A percentile compares a stretch with the other conserved stretches of the same genome.
Evolutionary conservation across 2,329 filamentous ascomycete genomes (phyloP).

Genomic region (Alternaria viburni): DNA sequence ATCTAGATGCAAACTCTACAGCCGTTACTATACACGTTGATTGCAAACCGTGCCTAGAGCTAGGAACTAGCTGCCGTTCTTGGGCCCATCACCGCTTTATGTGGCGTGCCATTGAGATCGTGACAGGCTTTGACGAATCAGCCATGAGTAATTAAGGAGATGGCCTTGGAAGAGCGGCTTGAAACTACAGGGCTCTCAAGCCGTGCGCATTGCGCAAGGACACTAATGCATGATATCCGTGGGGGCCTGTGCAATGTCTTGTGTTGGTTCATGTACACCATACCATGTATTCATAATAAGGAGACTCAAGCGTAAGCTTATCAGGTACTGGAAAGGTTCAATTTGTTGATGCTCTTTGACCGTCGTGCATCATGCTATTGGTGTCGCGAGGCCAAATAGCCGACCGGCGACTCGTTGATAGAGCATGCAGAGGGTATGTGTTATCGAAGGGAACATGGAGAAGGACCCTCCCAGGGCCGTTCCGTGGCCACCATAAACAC

Average conservation of each 20-base stretch:
- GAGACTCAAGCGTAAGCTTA: not conserved
- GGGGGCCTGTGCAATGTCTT: not conserved
- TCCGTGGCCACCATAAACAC: not conserved
- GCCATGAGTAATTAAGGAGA: not conserved
- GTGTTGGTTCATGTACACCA: too few species aligned
- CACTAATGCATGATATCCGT: not conserved
- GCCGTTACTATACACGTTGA: not conserved
- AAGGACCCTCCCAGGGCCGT: not conserved
- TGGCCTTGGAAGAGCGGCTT: not conserved
- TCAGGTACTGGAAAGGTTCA: not conserved
- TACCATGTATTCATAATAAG: not conserved
- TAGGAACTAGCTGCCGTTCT: not conserved
- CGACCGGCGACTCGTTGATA: not conserved
- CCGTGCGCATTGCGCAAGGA: not conserved
- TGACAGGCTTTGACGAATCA: not conserved
- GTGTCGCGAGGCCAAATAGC: not conserved
- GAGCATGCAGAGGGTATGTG: not conserved
- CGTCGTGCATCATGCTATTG: not conserved
- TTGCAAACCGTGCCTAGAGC: not conserved
- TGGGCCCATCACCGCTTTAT: not conserved
- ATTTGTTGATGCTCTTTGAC: not conserved
- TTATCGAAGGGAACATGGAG: not conserved
- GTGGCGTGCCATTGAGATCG: not conserved
- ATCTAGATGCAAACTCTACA: not conserved
- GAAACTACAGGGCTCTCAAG: not conserved